phyloP scores from a whole-genome alignment of 805 yeast genomes.

The Pichia heedii region DNA sequence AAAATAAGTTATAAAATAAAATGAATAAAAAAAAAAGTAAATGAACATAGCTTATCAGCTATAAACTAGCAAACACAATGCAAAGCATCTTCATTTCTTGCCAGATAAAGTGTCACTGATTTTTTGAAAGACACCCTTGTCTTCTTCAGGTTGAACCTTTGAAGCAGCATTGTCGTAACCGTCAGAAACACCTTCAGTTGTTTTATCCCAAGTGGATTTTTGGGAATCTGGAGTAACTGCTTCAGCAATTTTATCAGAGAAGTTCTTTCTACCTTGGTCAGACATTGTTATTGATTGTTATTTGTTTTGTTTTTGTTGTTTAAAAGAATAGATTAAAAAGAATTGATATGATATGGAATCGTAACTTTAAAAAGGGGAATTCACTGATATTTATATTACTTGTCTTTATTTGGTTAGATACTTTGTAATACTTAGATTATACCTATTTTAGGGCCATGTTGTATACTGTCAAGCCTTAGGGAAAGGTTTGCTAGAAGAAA shows the following conservation, averaged over 20 bases:
- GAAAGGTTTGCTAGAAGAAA: too few relatives aligned
- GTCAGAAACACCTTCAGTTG: constrained; percentile 63
- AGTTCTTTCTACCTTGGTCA: constrained; percentile 63
- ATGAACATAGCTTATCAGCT: background rate
- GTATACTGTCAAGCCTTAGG: too few relatives aligned
- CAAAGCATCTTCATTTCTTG: constrained; percentile 28
- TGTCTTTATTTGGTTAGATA: too few relatives aligned
- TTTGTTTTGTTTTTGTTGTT: background rate
- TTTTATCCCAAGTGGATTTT: constrained; percentile 55
- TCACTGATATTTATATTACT: too few relatives aligned
- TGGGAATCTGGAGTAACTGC: constrained; percentile 59
- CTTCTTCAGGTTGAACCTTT: constrained; percentile 49
- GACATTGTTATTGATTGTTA: constrained; percentile 10
- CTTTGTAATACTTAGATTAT: too few relatives aligned
- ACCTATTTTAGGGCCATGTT: too few relatives aligned
- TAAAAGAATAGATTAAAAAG: too few relatives aligned
- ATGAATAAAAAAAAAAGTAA: background rate
- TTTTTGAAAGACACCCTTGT: constrained; percentile 65
- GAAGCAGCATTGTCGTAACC: constrained; percentile 57
- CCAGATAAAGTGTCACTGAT: constrained; percentile 57
- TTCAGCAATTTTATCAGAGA: constrained; percentile 62
- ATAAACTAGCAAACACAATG: background rate
- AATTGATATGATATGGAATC: too few relatives aligned
- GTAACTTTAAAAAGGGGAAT: too few relatives aligned
- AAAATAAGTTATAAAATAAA: background rate